phyloP scores from a whole-genome alignment of 768 basidiomycete species.

The Butyriboletus loyo region DNA sequence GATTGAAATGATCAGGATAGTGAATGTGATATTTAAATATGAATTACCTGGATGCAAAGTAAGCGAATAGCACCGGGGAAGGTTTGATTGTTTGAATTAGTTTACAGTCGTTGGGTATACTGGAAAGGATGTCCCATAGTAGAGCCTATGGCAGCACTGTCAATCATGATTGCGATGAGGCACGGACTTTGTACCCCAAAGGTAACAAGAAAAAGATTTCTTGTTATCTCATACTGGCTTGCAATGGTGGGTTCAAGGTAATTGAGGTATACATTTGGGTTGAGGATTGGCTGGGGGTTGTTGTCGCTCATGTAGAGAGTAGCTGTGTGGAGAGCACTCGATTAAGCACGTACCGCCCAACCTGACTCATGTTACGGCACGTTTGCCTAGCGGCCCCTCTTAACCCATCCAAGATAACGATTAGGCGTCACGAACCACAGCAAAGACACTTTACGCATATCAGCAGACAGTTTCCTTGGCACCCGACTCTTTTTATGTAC shows the following conservation, averaged over 20 bases:
- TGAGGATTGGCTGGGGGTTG: slow-evolving; percentile 12
- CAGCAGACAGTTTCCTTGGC: background rate
- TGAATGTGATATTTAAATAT: background rate
- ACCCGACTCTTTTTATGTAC: background rate
- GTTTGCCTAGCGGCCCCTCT: too few relatives aligned
- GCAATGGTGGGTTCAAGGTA: slow-evolving; percentile 23
- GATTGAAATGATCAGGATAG: slow-evolving; percentile 3
- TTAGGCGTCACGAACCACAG: background rate
- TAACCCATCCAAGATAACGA: background rate
- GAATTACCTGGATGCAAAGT: slow-evolving; percentile 23
- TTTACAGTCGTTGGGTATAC: slow-evolving; percentile 17
- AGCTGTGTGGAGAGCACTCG: background rate
- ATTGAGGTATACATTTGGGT: slow-evolving; percentile 24
- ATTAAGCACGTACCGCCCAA: background rate
- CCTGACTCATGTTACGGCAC: background rate
- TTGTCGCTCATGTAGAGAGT: slow-evolving; percentile 2
- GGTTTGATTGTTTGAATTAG: slow-evolving; percentile 13
- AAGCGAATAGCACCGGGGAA: slow-evolving; percentile 19
- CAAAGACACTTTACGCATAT: background rate
- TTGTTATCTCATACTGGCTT: slow-evolving; percentile 17
- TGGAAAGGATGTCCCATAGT: slow-evolving; percentile 26
- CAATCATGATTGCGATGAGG: background rate
- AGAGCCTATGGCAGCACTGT: slow-evolving; percentile 17
- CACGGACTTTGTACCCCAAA: slow-evolving; percentile 13
- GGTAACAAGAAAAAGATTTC: slow-evolving; percentile 17